Evolutionary conservation across 352 stramenopile genomes (phyloP).

Genomic region (Pythium inflatum): DNA sequence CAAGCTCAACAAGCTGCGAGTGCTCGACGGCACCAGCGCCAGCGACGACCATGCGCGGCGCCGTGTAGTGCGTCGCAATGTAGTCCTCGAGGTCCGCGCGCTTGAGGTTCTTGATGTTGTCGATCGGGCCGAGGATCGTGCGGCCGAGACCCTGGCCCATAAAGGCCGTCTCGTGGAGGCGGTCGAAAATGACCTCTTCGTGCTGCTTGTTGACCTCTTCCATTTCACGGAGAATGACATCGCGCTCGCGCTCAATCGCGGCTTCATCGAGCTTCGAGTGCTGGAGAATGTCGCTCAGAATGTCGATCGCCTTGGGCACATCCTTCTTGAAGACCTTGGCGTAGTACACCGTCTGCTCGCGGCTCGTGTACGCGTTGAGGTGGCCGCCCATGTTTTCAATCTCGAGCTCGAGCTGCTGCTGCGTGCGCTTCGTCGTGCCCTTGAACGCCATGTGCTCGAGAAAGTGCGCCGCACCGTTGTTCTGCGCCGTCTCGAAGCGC

Average conservation of each 20-base stretch:
- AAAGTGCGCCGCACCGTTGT: slow-evolving; percentile 99
- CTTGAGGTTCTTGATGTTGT: slow-evolving; percentile 96
- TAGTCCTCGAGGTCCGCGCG: slow-evolving; percentile 96
- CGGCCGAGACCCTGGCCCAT: slow-evolving; percentile 96
- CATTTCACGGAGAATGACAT: slow-evolving; percentile 99
- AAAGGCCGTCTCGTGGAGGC: slow-evolving; percentile 99
- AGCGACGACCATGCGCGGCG: slow-evolving; percentile 98
- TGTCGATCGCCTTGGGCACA: slow-evolving; percentile 97
- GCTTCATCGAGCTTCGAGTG: slow-evolving; percentile 97
- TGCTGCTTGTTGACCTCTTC: slow-evolving; percentile 98
- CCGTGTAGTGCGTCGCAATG: slow-evolving; percentile 99
- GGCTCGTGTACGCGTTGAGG: slow-evolving; percentile 99
- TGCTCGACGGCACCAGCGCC: slow-evolving; percentile 98
- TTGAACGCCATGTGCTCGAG: slow-evolving; percentile 99
- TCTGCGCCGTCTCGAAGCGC: slow-evolving; percentile 98
- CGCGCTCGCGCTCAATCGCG: slow-evolving; percentile 97
- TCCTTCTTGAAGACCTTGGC: slow-evolving; percentile 99
- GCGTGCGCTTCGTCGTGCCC: slow-evolving; percentile 96
- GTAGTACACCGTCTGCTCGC: slow-evolving; percentile 99
- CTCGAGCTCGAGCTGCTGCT: slow-evolving; percentile 98
- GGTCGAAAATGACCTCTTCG: slow-evolving; percentile 98
- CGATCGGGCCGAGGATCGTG: slow-evolving; percentile 98
- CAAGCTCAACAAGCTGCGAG: slow-evolving; percentile 96
- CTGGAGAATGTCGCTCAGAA: slow-evolving; percentile 99
- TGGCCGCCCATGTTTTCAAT: slow-evolving; percentile 99